Conservation (phyloP, 495 filamentous ascomycete species). For the Neurospora sp. region DNA sequence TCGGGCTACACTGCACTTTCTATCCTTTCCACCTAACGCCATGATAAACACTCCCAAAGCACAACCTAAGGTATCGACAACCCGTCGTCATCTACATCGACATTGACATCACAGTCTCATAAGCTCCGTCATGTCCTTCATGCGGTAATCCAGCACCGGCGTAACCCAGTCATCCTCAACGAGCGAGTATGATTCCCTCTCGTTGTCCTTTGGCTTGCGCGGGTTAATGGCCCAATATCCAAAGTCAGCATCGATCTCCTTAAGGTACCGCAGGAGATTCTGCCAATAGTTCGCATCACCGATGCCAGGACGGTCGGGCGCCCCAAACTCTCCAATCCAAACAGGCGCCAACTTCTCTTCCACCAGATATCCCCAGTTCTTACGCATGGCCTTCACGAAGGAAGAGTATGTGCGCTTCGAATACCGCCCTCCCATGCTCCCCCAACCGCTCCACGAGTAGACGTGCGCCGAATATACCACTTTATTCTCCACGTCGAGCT, state of each 20-base stretch:
- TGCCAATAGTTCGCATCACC: conserved; percentile 51
- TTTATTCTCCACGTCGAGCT: conserved; percentile 37
- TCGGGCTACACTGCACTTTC: background rate
- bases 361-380: conserved; percentile 52
- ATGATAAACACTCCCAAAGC: background rate
- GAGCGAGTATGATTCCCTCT: conserved; percentile 43
- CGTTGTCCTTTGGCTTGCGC: conserved; percentile 42
- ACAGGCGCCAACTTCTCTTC: conserved; percentile 47
- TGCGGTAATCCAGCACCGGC: conserved; percentile 43
- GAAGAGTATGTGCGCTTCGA: conserved; percentile 42
- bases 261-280: conserved; percentile 45
- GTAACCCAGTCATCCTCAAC: conserved; percentile 49
- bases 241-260: conserved; percentile 45
- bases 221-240: conserved; percentile 58
- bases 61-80: background rate
- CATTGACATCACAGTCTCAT: conserved; percentile 13
- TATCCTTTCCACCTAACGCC: background rate
- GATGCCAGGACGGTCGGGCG: conserved; percentile 32
- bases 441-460: conserved; percentile 54
- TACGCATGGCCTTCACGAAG: conserved; percentile 46
- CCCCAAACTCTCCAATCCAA: conserved; percentile 53
- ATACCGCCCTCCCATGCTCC: conserved; percentile 40
- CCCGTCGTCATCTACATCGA: background rate
- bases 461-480: conserved; percentile 56
- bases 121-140: conserved; percentile 45